Base-by-base conservation (phyloP, 805 yeast genomes). In the Blastobotrys terrestris region DNA sequence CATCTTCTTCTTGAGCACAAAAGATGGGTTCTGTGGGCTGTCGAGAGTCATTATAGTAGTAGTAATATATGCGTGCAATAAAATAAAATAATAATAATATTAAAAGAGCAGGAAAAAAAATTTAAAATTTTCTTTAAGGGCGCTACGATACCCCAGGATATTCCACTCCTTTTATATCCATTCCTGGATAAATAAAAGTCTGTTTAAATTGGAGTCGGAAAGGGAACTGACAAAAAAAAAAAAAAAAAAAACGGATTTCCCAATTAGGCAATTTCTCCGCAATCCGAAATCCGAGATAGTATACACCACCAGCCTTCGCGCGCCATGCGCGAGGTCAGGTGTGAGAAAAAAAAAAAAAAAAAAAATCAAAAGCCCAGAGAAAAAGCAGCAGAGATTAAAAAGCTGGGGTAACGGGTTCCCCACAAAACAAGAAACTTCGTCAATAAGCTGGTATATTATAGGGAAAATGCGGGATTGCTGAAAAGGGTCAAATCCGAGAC, bases 1-100 rank as follows among this genome's bases (percentile, higher is more conserved):
- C 60, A 81, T 81, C 55, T 81, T 73, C 63, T 79, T 77, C 61
- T 80, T 77, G 46, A 89, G 73, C 7, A 88, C 91, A 55, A 69
- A 68, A 2, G 71, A 87, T 74, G 48, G 87, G 75, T 58, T 62
- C n/a, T 46, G 31, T 42, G 44, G 43, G 44, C 35, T 31, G 40
- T 20, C 14, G 18, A 20, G 45, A 16, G 20, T 20, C n/a, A 20
- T 43, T 8, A 43, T 43, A 16, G 14, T 43, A 11, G 26, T 16
- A 16, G n/a, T 6, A 39, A n/a, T 39, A 16, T 8, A 31, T 8
- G 14, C 14, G 8, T 31, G 39, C 39, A 31, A 31, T 8, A 31
- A 31, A n/a, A n/a, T n/a, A n/a, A n/a, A n/a, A n/a, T n/a, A n/a
- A n/a, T n/a, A n/a, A n/a, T n/a, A n/a, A n/a, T n/a, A n/a, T n/a